These are phyloP conservation scores for Phaeophleospora eucalypticola DNA, from an alignment of 2,329 filamentous ascomycete species.

Conservation along the genomic window DNA sequence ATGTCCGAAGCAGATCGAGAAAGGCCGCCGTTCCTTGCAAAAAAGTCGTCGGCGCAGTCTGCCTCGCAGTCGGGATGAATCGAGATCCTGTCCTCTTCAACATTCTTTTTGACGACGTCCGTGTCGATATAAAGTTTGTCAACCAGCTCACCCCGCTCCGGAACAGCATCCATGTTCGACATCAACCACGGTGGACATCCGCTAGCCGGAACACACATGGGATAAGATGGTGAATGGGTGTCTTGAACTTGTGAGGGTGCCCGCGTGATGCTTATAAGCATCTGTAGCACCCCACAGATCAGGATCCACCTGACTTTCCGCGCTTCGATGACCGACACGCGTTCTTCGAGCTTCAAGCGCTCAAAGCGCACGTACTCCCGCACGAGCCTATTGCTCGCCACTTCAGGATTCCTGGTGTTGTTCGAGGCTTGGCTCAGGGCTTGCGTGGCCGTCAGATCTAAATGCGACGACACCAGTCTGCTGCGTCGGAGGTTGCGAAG, in stretches of 20 bases:
- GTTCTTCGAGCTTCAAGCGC: conserved; percentile 55
- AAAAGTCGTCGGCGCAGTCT: conserved; percentile 36
- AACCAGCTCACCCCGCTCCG: conserved; percentile 1
- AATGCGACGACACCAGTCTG: conserved; percentile 21
- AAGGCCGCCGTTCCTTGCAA: conserved; percentile 22
- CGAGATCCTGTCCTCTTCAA: conserved; percentile 23
- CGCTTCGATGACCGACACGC: conserved; percentile 60
- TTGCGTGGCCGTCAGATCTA: conserved; percentile 40
- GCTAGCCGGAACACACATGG: conserved; percentile 47
- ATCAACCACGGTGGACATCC: conserved; percentile 39
- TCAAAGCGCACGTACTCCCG: conserved; percentile 68
- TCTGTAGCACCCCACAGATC: conserved; percentile 69
- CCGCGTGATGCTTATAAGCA: conserved; percentile 61
- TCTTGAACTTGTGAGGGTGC: conserved; percentile 60
- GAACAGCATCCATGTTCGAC: not conserved
- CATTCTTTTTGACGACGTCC: conserved; percentile 12
- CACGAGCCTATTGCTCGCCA: conserved; percentile 53
- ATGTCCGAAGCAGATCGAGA: conserved; percentile 17
- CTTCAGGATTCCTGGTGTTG: conserved; percentile 27
- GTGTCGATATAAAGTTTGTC: conserved; percentile 6
- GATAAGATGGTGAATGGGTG: conserved; percentile 54
- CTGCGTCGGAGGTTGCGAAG: conserved; percentile 8
- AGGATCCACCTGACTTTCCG: conserved; percentile 76
- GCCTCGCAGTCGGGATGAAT: conserved; percentile 47
- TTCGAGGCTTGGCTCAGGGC: conserved; percentile 53